A percentile compares a stretch with the other conserved stretches of the same genome.
Conservation (phyloP, 441 rosid species). For the Euphorbia corollata region DNA sequence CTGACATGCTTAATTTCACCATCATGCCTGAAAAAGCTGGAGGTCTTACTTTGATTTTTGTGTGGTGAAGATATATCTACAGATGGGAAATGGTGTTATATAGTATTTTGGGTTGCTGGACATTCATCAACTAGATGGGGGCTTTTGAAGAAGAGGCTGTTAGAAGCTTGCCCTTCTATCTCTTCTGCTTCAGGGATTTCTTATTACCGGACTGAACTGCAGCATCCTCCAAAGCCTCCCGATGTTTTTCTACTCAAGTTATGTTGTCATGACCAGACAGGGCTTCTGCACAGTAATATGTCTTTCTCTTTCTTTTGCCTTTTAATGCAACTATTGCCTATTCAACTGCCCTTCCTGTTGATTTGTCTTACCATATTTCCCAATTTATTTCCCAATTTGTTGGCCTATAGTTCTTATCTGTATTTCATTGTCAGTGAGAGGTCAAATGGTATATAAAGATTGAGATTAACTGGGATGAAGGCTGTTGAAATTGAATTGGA, state of each 20-base stretch:
- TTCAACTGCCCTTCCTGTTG: neutral
- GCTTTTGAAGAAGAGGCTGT: slow-evolving; percentile 69
- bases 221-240: slow-evolving; percentile 46
- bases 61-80: slow-evolving; percentile 63
- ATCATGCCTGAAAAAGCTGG: neutral
- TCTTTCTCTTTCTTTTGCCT: neutral
- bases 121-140: slow-evolving; percentile 60
- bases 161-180: slow-evolving; percentile 70
- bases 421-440: too few relatives aligned
- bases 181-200: slow-evolving; percentile 66
- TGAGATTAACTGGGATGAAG: too few relatives aligned
- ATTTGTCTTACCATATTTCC: neutral
- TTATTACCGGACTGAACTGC: slow-evolving; percentile 46
- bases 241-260: slow-evolving; percentile 72
- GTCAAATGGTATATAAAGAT: too few relatives aligned
- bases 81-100: slow-evolving; percentile 94
- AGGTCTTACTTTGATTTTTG: neutral
- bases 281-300: slow-evolving; percentile 70
- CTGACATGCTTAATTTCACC: neutral
- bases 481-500: neutral
- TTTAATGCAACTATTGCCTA: neutral
- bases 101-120: slow-evolving; percentile 84
- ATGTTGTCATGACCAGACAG: slow-evolving; percentile 62
- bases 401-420: neutral
- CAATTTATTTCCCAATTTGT: too few relatives aligned